Evolutionary conservation across 176 grass and related monocot species (phyloP), one percentile per base, ranked within the genome.

Genomic region (Oryza australiensis): DNA sequence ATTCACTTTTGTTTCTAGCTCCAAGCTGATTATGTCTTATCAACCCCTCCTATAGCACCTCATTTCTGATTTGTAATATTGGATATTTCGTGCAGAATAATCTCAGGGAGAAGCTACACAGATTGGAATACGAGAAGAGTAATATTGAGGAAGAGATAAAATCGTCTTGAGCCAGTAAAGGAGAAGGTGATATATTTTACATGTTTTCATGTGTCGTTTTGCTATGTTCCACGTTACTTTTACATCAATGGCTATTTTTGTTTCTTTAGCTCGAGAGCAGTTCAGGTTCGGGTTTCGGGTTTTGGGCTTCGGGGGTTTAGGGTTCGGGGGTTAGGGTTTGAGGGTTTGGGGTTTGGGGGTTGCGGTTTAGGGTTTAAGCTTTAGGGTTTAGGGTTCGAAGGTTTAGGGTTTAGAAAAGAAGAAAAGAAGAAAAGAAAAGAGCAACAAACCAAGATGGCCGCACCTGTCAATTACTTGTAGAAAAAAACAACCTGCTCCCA

Each of bases 141-240:
- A 94, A 87, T 59, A 95, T 95, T 76, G 74, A 87, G 68, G 80
- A 88, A 88, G 92, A 98, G 74, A 84, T 95, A 81, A 72, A n/a
- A 72, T 80, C 90, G 49, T 84, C 75, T 95, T 38, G 85, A 98
- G 73, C 95, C 95, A 72, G 95, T 87, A 88, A 75, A 80, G 70
- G 74, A 86, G 33, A 85, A 95, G 95, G 95, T 98, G 79, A 34
- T 75, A 68, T 73, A 43, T 87, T 82, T 73, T 37, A 62, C 5
- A 76, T 79, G 11, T 77, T 37, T 62, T 66, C 53, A 33, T 27
- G 35, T 40, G 13, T 41, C 57, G 23, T 83, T 83, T 63, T 80
- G 34, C 75, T 63, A 64, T 9, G 68, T 59, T 23, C 3, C 60
- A 66, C 80, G 26, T 65, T 82, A 79, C 16, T 73, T 74, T 66